A percentile compares a stretch with the other conserved stretches of the same genome.
Evolutionary conservation across 768 basidiomycete species (phyloP).

Genomic region (Pholiota molesta): DNA sequence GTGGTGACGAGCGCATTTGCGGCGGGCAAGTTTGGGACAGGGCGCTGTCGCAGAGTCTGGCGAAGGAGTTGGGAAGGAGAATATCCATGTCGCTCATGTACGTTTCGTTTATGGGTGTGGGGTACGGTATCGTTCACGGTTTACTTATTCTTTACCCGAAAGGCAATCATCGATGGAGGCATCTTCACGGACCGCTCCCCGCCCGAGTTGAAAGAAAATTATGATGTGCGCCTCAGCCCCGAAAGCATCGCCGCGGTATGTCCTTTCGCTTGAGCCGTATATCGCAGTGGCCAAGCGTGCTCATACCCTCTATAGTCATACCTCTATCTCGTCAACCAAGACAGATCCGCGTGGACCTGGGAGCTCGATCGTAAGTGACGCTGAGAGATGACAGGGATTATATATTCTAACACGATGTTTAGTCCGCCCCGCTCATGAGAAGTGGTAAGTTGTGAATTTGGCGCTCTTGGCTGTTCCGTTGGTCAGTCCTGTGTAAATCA

Average conservation of each 20-base stretch:
- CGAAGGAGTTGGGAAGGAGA: conserved; percentile 73
- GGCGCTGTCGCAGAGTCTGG: conserved; percentile 69
- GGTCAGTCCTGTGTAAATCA: too few species aligned
- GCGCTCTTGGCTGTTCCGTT: too few species aligned
- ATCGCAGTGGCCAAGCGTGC: not conserved
- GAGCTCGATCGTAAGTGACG: conserved; percentile 69
- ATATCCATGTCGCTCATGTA: conserved; percentile 79
- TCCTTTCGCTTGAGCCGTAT: not conserved
- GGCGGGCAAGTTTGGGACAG: conserved; percentile 65
- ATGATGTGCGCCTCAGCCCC: conserved; percentile 55
- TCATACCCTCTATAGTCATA: conserved; percentile 49
- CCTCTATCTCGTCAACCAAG: conserved; percentile 67
- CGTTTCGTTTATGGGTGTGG: too few species aligned
- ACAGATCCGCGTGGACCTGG: conserved; percentile 77
- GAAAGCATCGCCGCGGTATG: conserved; percentile 72
- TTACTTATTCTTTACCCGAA: too few species aligned
- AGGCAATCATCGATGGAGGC: conserved; percentile 75
- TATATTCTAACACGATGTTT: not conserved
- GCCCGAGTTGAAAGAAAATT: conserved; percentile 46
- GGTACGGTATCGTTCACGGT: too few species aligned
- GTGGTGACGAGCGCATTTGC: conserved; percentile 61
- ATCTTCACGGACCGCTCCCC: conserved; percentile 2
- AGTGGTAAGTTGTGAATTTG: conserved; percentile 34
- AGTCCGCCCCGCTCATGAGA: conserved; percentile 52
- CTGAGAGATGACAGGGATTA: not conserved